Evolutionary conservation across 1,284 basidiomycete species (phyloP).

Genomic region (Polyporus tsugae): DNA sequence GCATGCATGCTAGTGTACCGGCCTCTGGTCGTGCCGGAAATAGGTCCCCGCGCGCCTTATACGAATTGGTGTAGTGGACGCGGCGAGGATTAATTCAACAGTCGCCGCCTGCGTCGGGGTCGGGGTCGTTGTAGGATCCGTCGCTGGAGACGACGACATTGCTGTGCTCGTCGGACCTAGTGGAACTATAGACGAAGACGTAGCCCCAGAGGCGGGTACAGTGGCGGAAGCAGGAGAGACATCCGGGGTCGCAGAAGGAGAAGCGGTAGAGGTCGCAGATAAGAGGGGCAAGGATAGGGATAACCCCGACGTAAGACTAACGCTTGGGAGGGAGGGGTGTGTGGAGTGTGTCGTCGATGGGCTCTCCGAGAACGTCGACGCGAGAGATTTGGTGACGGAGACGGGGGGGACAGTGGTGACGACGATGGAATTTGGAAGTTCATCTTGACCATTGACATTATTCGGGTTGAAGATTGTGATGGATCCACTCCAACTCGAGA

Average conservation of each 20-base stretch:
- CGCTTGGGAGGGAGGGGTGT: not conserved
- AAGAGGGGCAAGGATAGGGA: not conserved
- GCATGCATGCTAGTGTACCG: not conserved
- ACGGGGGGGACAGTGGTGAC: constrained; percentile 32
- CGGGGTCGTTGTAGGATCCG: not conserved
- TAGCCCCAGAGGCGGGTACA: not conserved
- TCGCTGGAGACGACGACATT: not conserved
- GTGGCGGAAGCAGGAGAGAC: not conserved
- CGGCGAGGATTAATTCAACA: not conserved
- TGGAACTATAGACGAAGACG: not conserved
- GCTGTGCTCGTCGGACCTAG: not conserved
- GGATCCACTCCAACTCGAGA: constrained; percentile 26
- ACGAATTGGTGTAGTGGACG: not conserved
- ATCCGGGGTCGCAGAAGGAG: not conserved
- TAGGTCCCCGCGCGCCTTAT: constrained; percentile 1
- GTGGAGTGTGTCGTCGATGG: not conserved
- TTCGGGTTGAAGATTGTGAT: constrained; percentile 34
- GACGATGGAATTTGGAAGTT: constrained; percentile 19
- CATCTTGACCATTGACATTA: constrained; percentile 22
- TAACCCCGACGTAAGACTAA: not conserved
- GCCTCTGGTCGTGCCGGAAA: not conserved
- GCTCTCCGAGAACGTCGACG: constrained; percentile 18
- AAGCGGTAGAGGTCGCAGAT: not conserved
- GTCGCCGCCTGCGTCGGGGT: not conserved
- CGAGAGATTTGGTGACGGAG: constrained; percentile 24